Percentiles rank a stretch among this genome's conserved stretches.
phyloP scores from a whole-genome alignment of 768 basidiomycete genomes.

The Rhizopogon sp. region DNA sequence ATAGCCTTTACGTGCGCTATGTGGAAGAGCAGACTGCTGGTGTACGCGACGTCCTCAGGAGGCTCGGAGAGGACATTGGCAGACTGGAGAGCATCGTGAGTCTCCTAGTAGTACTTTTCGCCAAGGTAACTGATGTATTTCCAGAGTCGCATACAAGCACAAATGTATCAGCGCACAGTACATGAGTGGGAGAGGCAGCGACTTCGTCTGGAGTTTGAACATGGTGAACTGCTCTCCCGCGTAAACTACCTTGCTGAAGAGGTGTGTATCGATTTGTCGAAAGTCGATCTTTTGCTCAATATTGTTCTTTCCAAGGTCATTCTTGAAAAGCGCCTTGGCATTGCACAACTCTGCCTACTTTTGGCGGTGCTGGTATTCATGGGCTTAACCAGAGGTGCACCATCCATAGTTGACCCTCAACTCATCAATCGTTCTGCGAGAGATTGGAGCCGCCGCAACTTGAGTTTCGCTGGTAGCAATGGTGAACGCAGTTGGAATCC shows the following conservation, averaged over 20 bases:
- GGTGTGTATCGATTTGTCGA: constrained; percentile 35
- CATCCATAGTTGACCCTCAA: constrained; percentile 28
- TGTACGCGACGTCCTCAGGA: constrained; percentile 67
- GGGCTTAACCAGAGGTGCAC: constrained; percentile 69
- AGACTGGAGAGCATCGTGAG: constrained; percentile 71
- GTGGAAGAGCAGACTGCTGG: constrained; percentile 84
- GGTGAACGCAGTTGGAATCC: constrained; percentile 21
- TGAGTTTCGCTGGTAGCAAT: constrained; percentile 55
- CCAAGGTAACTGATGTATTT: background rate
- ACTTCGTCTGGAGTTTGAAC: constrained; percentile 62
- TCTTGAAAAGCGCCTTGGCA: constrained; percentile 84
- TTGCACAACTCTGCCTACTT: constrained; percentile 82
- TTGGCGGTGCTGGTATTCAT: constrained; percentile 84
- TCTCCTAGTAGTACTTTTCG: constrained; percentile 1
- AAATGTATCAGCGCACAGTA: constrained; percentile 58
- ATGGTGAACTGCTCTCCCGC: constrained; percentile 59
- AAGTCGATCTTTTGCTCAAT: background rate
- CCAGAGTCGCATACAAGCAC: constrained; percentile 68
- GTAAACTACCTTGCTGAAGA: constrained; percentile 79
- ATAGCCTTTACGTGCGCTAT: constrained; percentile 78
- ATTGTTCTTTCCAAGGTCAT: constrained; percentile 47
- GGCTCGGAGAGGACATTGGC: constrained; percentile 75
- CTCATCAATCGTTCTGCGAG: constrained; percentile 27
- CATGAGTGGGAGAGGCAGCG: constrained; percentile 68
- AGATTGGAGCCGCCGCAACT: constrained; percentile 52